Evolutionary conservation across 2,329 filamentous ascomycete genomes (phyloP).

Genomic region (Claviceps capensis): DNA sequence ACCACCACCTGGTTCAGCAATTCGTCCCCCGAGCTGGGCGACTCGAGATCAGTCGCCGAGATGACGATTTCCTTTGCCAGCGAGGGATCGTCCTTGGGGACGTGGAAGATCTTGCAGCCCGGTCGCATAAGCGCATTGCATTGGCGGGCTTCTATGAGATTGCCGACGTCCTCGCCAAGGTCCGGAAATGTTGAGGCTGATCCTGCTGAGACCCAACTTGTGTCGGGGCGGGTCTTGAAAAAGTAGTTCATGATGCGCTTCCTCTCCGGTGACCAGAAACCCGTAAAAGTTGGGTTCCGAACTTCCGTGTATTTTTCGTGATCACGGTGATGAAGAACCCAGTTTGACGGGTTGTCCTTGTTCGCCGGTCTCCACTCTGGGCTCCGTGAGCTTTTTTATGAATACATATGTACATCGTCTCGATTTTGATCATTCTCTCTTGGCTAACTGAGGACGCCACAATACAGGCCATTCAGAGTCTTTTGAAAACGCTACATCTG

Average conservation of each 20-base stretch:
- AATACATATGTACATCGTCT: too few relatives aligned
- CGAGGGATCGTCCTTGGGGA: conserved; percentile 27
- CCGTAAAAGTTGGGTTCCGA: background rate
- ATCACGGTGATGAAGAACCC: background rate
- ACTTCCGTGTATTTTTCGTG: background rate
- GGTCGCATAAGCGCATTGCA: conserved; percentile 28
- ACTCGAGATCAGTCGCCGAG: conserved; percentile 10
- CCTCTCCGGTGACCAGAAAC: background rate
- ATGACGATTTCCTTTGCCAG: conserved; percentile 18
- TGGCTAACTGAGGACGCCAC: too few relatives aligned
- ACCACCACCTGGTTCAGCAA: conserved; percentile 49
- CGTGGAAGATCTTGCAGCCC: conserved; percentile 44
- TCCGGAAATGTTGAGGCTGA: conserved; percentile 41
- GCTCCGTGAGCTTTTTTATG: too few relatives aligned
- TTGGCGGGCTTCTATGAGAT: conserved; percentile 21
- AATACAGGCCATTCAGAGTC: too few relatives aligned
- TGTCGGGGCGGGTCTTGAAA: conserved; percentile 6
- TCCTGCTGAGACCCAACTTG: conserved; percentile 41
- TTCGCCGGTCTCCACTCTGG: background rate
- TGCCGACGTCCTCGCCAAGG: conserved; percentile 25
- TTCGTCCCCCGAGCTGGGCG: conserved; percentile 9
- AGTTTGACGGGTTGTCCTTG: background rate
- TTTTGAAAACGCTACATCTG: too few relatives aligned
- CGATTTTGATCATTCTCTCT: too few relatives aligned
- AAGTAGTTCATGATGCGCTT: conserved; percentile 13